Base-by-base conservation (phyloP, 2,329 filamentous ascomycete species). In the Beauveria pseudobassiana region DNA sequence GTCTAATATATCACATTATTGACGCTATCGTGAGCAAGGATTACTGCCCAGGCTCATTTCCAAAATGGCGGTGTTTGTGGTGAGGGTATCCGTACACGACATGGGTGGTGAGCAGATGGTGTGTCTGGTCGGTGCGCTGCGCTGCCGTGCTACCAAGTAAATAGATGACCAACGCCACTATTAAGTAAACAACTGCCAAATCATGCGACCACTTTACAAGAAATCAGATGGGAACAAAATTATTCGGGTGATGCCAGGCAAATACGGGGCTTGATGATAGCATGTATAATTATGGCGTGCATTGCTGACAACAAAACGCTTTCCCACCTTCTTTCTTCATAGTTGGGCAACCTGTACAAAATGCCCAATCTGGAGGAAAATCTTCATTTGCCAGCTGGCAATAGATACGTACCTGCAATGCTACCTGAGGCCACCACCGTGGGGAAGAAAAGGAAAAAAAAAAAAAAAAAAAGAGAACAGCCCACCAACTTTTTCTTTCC, bases 11-110 rank as follows among this genome's bases (percentile, higher is more conserved):
- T 5, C 14, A 38, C 20, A 22, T 38, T 38, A 38, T 38, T 38
- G 34, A 38, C 34, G 34, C 43, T 49, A 12, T 40, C 20, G 43
- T n/a, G 28, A 48, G 54, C 46, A 50, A 38, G 54, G 54, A 8
- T 57, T 5, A 8, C 26, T 14, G 38, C 24, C 52, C 38, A 22
- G 30, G 45, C 46, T 58, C 45, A 58, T 58, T 50, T 58, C 43
- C 56, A 30, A 59, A 59, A 59, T 52, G 38, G 48, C 56, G 56
- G 56, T 59, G 56, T 50, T 58, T 59, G 48, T 58, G 43, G 53
- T 58, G 43, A 57, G 43, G 24, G n/a, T 52, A 16, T 22, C 9
- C 26, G 28, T 22, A 24, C 24, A 46, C 30, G 45, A 50, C 45
- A 58, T 49, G 55, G 55, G 55, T 58, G 30, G 14, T 20, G 34